These are phyloP conservation scores for Colletotrichum caudatum DNA, from an alignment of 2,329 filamentous ascomycete species.

Conservation along the genomic window DNA sequence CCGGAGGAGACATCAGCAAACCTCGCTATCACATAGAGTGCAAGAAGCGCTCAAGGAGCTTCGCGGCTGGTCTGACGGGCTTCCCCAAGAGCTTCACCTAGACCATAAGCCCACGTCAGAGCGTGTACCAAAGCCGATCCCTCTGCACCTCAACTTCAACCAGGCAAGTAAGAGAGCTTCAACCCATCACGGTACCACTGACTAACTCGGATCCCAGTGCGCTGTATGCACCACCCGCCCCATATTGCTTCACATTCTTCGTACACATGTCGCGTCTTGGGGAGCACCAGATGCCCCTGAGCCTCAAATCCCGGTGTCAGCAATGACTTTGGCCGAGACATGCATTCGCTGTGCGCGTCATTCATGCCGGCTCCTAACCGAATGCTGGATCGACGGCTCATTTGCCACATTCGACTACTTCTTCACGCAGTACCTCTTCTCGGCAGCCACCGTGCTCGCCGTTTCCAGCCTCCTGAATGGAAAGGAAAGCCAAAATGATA, in stretches of 20 bases:
- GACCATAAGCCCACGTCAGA: constrained; percentile 41
- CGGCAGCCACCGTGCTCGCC: constrained; percentile 57
- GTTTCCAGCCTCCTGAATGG: constrained; percentile 55
- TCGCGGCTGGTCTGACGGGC: constrained; percentile 48
- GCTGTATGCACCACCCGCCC: constrained; percentile 52
- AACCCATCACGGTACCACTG: fast-evolving
- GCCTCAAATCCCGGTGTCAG: constrained; percentile 48
- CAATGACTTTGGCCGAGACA: constrained; percentile 56
- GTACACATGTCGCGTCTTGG: constrained; percentile 47
- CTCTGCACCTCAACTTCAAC: constrained; percentile 52
- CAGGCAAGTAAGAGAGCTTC: background rate
- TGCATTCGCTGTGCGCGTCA: constrained; percentile 60
- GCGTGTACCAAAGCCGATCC: constrained; percentile 46
- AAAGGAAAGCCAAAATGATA: constrained; percentile 50
- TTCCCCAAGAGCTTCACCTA: constrained; percentile 50
- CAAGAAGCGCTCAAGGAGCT: constrained; percentile 50
- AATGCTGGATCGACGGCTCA: constrained; percentile 60
- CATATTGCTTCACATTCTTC: constrained; percentile 51
- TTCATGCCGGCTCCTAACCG: constrained; percentile 56
- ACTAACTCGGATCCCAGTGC: constrained; percentile 42
- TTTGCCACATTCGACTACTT: constrained; percentile 62
- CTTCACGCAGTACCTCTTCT: constrained; percentile 61
- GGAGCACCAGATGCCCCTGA: constrained; percentile 41
- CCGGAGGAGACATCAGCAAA: constrained; percentile 47
- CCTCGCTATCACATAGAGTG: constrained; percentile 49